Conservation (phyloP, 1,139 yeast genomes). For the Dujonia santamariae region DNA sequence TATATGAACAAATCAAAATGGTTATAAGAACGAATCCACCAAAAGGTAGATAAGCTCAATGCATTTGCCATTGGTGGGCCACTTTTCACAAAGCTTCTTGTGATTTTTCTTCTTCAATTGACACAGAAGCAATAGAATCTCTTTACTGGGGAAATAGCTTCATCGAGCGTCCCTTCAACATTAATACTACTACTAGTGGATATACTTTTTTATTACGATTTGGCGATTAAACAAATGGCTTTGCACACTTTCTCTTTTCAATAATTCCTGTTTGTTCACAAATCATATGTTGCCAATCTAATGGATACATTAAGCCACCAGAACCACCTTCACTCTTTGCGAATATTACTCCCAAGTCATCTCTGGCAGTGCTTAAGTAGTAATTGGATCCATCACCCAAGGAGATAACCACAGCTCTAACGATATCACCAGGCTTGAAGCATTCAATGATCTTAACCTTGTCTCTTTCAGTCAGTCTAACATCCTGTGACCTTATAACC, state of each 20-base stretch:
- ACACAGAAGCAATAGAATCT: too few relatives aligned
- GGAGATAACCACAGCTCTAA: constrained; percentile 77
- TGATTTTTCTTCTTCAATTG: too few relatives aligned
- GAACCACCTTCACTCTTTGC: constrained; percentile 70
- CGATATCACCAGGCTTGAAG: constrained; percentile 90
- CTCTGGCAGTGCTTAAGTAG: constrained; percentile 83
- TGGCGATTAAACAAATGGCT: constrained; percentile 53
- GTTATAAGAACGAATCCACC: too few relatives aligned
- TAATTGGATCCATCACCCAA: constrained; percentile 93
- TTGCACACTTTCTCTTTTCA: constrained; percentile 89
- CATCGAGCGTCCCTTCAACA: too few relatives aligned
- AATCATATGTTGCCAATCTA: constrained; percentile 96
- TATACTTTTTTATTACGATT: background rate
- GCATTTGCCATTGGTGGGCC: too few relatives aligned
- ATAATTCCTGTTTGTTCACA: constrained; percentile 68
- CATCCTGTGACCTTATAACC: constrained; percentile 81
- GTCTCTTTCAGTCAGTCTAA: constrained; percentile 88
- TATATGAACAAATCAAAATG: too few relatives aligned
- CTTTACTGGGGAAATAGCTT: too few relatives aligned
- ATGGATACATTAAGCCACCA: constrained; percentile 81
- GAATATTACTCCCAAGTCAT: constrained; percentile 91
- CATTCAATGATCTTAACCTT: constrained; percentile 74
- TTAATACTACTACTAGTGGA: background rate
- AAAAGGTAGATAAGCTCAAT: too few relatives aligned
- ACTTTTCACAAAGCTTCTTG: too few relatives aligned